Conservation (phyloP, 1,284 basidiomycete genomes). For the Coniophora puteana region DNA sequence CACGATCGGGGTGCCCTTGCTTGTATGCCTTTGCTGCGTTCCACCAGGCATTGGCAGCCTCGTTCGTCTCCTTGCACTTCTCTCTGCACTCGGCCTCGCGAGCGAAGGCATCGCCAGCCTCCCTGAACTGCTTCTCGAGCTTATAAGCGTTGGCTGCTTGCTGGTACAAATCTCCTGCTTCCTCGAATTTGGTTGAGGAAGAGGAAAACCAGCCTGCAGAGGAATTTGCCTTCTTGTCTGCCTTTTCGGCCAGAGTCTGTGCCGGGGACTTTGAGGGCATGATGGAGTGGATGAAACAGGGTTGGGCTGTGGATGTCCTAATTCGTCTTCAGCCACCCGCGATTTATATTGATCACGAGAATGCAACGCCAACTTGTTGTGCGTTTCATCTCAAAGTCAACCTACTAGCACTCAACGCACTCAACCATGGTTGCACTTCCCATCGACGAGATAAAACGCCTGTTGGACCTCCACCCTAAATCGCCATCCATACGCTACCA, state of each 20-base stretch:
- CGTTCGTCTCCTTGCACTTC: slow-evolving; percentile 80
- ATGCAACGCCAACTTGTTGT: too few species aligned
- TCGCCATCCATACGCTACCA: slow-evolving; percentile 64
- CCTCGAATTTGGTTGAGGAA: slow-evolving; percentile 79
- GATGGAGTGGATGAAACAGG: slow-evolving; percentile 40
- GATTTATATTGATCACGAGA: too few species aligned
- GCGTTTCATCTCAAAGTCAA: background rate
- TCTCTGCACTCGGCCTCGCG: slow-evolving; percentile 91
- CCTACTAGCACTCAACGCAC: background rate
- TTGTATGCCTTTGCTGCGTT: slow-evolving; percentile 95
- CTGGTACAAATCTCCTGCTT: slow-evolving; percentile 92
- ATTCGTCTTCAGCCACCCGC: too few species aligned
- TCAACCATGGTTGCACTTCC: slow-evolving; percentile 41
- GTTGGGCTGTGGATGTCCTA: too few species aligned
- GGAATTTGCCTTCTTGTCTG: slow-evolving; percentile 88
- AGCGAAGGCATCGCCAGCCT: slow-evolving; percentile 85
- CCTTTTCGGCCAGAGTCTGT: slow-evolving; percentile 74
- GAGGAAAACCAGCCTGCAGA: slow-evolving; percentile 87
- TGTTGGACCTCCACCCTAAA: slow-evolving; percentile 62
- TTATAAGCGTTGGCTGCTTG: slow-evolving; percentile 96
- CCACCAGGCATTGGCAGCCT: slow-evolving; percentile 97
- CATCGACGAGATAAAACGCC: slow-evolving; percentile 39
- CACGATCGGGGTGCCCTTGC: slow-evolving; percentile 80
- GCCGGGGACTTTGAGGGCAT: slow-evolving; percentile 59
- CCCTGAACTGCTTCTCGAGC: slow-evolving; percentile 88